Percentiles rank a stretch among this genome's conserved stretches.
phyloP scores from a whole-genome alignment of 495 filamentous ascomycete species.

The Aeminium ludgeri region DNA sequence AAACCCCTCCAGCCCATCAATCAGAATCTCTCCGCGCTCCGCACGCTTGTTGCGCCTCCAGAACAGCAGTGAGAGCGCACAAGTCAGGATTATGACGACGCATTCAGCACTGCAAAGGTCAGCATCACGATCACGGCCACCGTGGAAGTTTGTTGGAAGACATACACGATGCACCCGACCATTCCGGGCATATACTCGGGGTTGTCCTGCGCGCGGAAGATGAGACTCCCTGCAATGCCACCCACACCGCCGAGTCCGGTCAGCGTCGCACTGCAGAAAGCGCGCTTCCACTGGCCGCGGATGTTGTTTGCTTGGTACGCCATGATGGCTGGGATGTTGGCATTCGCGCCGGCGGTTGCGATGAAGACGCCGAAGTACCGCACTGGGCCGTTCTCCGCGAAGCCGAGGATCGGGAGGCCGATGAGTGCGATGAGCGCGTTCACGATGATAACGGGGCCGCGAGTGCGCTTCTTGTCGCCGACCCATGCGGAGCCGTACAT shows the following conservation, averaged over 20 bases:
- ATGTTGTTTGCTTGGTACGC: constrained; percentile 23
- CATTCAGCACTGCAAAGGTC: too few relatives aligned
- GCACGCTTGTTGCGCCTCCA: constrained; percentile 13
- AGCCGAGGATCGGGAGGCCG: constrained; percentile 39
- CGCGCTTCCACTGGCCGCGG: constrained; percentile 23
- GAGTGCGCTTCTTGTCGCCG: constrained; percentile 40
- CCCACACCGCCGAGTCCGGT: constrained; percentile 22
- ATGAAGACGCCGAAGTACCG: constrained; percentile 55
- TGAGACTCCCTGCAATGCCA: constrained; percentile 19
- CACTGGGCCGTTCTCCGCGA: constrained; percentile 29
- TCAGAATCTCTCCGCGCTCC: constrained; percentile 9
- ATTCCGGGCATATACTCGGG: not conserved
- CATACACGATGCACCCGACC: not conserved
- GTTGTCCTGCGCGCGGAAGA: constrained; percentile 15
- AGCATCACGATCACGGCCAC: too few relatives aligned
- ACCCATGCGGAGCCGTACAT: constrained; percentile 32
- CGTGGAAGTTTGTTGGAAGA: too few relatives aligned
- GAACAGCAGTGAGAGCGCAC: not conserved
- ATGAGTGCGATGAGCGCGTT: constrained; percentile 35
- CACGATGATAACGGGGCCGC: constrained; percentile 40
- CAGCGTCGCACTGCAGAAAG: constrained; percentile 19
- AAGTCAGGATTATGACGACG: too few relatives aligned
- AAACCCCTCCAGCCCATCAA: constrained; percentile 17
- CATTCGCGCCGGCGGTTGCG: constrained; percentile 41
- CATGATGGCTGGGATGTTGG: constrained; percentile 39